These are phyloP conservation scores for Ophiostoma pallidulum DNA, from an alignment of 2,329 filamentous ascomycete species.

Conservation along the genomic window DNA sequence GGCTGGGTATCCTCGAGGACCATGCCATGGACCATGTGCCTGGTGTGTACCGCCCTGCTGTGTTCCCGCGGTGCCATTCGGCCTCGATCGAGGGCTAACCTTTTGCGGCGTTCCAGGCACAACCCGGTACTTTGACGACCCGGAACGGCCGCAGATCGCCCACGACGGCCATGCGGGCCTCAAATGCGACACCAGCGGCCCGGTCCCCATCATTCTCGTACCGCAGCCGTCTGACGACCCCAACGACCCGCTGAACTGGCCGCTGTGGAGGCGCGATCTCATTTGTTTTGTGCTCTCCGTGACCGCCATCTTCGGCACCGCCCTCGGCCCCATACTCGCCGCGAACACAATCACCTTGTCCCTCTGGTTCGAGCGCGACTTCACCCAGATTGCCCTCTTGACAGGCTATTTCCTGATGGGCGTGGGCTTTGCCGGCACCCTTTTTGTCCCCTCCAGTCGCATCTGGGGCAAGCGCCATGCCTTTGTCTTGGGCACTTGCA, in stretches of 20 bases:
- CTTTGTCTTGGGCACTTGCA: constrained; percentile 66
- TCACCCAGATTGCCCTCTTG: constrained; percentile 69
- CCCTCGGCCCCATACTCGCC: constrained; percentile 76
- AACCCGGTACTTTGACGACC: constrained; percentile 55
- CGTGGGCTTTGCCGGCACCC: constrained; percentile 68
- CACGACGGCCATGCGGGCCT: constrained; percentile 37
- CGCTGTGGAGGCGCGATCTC: constrained; percentile 72
- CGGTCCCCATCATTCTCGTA: constrained; percentile 61
- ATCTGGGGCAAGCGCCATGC: constrained; percentile 90
- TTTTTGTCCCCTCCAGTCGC: constrained; percentile 79
- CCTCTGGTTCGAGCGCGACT: constrained; percentile 52
- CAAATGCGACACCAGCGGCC: constrained; percentile 63
- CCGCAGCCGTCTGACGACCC: constrained; percentile 87
- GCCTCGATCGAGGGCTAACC: too few relatives aligned
- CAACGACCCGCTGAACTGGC: constrained; percentile 81
- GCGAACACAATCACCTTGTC: constrained; percentile 76
- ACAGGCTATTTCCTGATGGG: constrained; percentile 85
- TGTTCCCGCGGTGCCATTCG: not conserved
- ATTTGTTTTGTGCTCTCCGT: constrained; percentile 72
- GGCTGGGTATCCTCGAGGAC: constrained; percentile 65
- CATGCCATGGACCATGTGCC: constrained; percentile 59
- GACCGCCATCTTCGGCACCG: constrained; percentile 72
- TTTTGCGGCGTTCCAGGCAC: too few relatives aligned
- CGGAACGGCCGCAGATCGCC: constrained; percentile 36
- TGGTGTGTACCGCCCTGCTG: constrained; percentile 39